Evolutionary conservation across 208 protist genomes (phyloP).

Genomic region (Entamoeba histolytica): DNA sequence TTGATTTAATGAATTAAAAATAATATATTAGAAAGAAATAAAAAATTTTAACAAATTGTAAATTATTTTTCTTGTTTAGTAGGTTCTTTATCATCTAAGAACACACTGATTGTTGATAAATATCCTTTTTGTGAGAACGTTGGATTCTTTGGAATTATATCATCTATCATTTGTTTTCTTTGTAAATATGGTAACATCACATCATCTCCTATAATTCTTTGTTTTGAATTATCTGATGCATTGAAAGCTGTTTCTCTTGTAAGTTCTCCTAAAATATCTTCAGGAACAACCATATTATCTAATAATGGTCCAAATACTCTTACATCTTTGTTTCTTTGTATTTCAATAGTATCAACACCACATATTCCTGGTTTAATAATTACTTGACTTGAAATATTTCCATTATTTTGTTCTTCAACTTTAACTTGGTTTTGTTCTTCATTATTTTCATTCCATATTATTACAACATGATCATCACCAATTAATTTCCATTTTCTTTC

Average conservation of each 20-base stretch:
- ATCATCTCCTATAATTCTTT: not conserved
- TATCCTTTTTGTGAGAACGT: not conserved
- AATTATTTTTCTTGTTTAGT: too few relatives aligned
- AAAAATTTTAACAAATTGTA: too few relatives aligned
- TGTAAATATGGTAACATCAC: not conserved
- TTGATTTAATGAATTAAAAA: too few relatives aligned
- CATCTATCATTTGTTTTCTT: not conserved
- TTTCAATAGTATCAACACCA: not conserved
- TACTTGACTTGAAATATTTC: not conserved
- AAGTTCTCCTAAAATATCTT: not conserved
- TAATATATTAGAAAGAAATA: too few relatives aligned
- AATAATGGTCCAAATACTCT: not conserved
- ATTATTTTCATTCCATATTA: not conserved
- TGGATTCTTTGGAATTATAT: not conserved
- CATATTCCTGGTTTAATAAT: not conserved
- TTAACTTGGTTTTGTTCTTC: not conserved
- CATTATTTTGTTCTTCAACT: not conserved
- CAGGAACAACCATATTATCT: not conserved
- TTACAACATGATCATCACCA: not conserved
- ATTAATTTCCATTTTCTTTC: not conserved
- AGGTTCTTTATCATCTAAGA: not conserved
- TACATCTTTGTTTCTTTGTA: not conserved
- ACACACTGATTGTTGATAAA: not conserved
- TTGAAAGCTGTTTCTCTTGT: not conserved
- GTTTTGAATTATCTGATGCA: not conserved